Evolutionary conservation across 2,329 filamentous ascomycete genomes (phyloP), one percentile per base, ranked within the genome.

Genomic region (Ophiosphaerella herpotricha): DNA sequence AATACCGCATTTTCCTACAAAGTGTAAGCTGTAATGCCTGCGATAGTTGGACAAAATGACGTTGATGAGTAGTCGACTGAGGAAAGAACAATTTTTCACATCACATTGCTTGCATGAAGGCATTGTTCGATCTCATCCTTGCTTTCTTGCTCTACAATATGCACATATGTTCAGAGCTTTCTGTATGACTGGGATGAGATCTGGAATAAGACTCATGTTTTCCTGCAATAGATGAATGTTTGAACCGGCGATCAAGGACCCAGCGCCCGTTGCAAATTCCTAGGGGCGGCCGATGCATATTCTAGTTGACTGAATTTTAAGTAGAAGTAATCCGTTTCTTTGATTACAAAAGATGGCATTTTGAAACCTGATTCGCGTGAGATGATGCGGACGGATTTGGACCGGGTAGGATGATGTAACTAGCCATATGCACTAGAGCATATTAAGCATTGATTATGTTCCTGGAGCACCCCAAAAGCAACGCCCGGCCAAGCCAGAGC

Each of bases 131-230:
- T 60, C 49, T 38, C 54, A 59, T 26, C 49, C 37, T 18, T 59
- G 51, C 37, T 59, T 59, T 31, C 57, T 51, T 4, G 39, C 34
- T 31, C 54, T 51, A 29, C 57, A 59, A 35, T 57, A 53, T 7
- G 41, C 47, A 34, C 57, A 59, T 23, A 56, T 45, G 39, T 57
- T 57, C 2, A 44, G 39, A 21, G 54, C 57, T 41, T 57, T 57
- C 39, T 55, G 44, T 23, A 38, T 48, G 9, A 55, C 32, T 14
- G 48, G 44, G 5, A 58, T 54, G 36, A 58, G 42, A n/a, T 31
- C 21, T 33, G 49, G 44, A 5, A 48, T 8, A 31, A 36, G 21
- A 38, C 34, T 41, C 35, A 46, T 18, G 29, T n/a, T n/a, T 14
- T 12, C 26, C 4, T 21, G 18, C 18, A 21, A 21, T 21, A 21